Evolutionary conservation across 202 grass and related monocot species (phyloP), one percentile per base, ranked within the genome.

Genomic region (Zoysia matrella): DNA sequence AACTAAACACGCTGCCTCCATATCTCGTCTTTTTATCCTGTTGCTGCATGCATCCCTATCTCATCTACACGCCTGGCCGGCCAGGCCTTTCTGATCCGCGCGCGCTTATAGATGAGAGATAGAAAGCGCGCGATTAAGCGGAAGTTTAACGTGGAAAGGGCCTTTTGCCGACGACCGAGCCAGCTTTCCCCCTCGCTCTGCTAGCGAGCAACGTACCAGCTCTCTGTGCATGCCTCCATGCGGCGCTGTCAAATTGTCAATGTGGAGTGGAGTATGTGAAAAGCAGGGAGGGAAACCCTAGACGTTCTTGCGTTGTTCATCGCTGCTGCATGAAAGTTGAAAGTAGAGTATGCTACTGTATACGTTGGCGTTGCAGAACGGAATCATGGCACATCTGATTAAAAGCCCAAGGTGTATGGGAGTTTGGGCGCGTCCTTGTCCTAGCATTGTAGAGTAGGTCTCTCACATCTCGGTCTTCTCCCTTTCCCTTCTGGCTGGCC

Each of bases 311-410:
- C 13, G 13, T 9, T 2, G 52, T 54, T 54, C 53, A 55, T 55
- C 53, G 0, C 15, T 58, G 22, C 22, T 22, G 22, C 55, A n/a
- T 58, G 15, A 18, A 7, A 18, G 55, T 58, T 16, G 55, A 58
- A n/a, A 2, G 11, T 9, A 12, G n/a, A 58, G 22, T 61, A 45
- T 66, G 11, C 48, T 58, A 41, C 65, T 16, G 36, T 10, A 43
- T 16, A 16, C 22, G 15, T 14, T 56, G 48, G 36, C 73, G 52
- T 41, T 60, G 50, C 40, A 15, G 64, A 57, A 73, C 54, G 75
- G 85, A 86, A 94, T 88, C 74, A 88, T 80, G 64, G 62, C 85
- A 14, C 80, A n/a, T 82, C 83, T 87, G 84, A 86, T 91, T 75
- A 82, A 89, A 71, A 76, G 67, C 75, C 83, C 48, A 74, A 78